Base-by-base conservation (phyloP, 2,329 filamentous ascomycete genomes). In the Fusarium albidum region DNA sequence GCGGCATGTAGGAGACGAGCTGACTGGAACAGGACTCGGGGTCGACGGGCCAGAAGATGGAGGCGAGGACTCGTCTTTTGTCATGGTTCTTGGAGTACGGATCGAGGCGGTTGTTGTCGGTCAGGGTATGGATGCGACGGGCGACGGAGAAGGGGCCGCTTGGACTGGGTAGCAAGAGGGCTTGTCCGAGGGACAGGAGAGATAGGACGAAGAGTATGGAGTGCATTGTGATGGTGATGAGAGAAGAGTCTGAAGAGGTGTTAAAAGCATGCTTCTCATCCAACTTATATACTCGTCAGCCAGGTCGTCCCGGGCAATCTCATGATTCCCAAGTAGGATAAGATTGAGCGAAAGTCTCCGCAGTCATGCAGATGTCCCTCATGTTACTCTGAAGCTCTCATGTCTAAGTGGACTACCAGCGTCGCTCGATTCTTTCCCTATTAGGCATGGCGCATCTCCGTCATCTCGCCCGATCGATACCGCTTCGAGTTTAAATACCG, bases 1-100 rank as follows among this genome's bases (percentile, higher is more conserved):
- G 69, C 0, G 72, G 67, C 73, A 75, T 74, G 57, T 75, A 75
- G 2, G 71, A 57, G 0, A 67, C 49, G 0, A 15, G 52, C 12
- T 55, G 18, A 4, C 25, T 38, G 1, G 45, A 47, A 31, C 71
- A 74, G 2, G 59, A 55, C 1, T 51, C 33, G 12, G 55, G 21
- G 5, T 69, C 57, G 5, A 74, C 49, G 0, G 73, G 73, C 14
- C 71, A 58, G 37, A 71, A 75, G 4, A 71, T 49, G 0, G 73
- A 74, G 2, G 64, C 51, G 4, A 73, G 44, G 1, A 75, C 40
- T 8, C 62, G 61, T 6, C 71, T 56, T 2, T 60, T 55, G n/a
- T 68, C 67, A 1, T 55, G 60, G 3, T 52, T 44, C 0, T 59
- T 61, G 0, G 70, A 64, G 15, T 71, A 72, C 0, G 69, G 69